phyloP scores from a whole-genome alignment of 441 rosid species.

The Syzygium malaccense region DNA sequence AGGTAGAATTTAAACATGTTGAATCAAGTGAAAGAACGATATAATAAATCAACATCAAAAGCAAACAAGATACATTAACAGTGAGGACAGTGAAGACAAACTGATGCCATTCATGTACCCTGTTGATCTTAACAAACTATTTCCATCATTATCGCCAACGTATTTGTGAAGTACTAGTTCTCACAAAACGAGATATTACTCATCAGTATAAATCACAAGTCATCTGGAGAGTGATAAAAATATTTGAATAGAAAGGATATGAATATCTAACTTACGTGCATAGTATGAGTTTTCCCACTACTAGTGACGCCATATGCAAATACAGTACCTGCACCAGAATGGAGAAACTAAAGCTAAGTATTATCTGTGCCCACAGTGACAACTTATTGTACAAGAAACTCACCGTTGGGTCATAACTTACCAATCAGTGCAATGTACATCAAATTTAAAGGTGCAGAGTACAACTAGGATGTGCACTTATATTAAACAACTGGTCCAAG shows the following conservation, averaged over 20 bases:
- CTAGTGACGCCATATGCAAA: conserved; percentile 92
- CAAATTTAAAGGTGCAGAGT: neutral
- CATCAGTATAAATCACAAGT: neutral
- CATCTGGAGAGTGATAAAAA: neutral
- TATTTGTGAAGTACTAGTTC: neutral
- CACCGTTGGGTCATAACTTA: neutral
- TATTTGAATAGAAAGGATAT: neutral
- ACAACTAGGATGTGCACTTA: neutral
- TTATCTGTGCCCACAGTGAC: neutral
- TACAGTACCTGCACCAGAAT: conserved; percentile 53
- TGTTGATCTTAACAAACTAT: neutral
- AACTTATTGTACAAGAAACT: neutral
- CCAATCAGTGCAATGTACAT: neutral
- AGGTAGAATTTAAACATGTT: neutral
- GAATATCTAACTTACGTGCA: conserved; percentile 61
- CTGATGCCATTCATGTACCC: neutral
- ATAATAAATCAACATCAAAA: neutral
- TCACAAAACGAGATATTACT: neutral
- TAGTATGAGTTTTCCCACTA: conserved; percentile 82
- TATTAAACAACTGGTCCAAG: neutral
- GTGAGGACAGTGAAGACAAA: neutral
- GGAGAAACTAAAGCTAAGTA: conserved; percentile 2
- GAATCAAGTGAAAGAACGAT: neutral
- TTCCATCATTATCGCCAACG: neutral
- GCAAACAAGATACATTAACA: neutral